Evolutionary conservation across 306 rosid species (phyloP), one percentile per base, ranked within the genome.

Genomic region (Fragaria vesca): DNA sequence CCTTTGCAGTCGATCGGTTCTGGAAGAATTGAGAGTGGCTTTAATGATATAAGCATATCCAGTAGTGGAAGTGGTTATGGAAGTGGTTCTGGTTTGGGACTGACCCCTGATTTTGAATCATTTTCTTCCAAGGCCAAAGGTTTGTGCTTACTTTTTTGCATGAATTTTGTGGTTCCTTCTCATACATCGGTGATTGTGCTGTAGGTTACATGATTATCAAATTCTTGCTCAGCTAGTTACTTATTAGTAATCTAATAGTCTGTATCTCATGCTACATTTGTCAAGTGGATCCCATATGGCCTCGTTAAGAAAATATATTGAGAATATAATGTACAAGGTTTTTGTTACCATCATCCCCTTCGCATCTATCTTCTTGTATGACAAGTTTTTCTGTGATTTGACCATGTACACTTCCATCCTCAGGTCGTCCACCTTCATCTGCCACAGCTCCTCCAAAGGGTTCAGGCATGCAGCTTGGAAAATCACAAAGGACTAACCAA

Each of bases 391-490:
- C 6, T 1, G 38, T 32, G 21, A 76, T 82, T 84, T 73, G 50
- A 70, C 47, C 77, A 75, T 46, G 38, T 79, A 43, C 75, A 40
- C 68, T 83, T 54, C 24, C 26, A 45, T 79, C 71, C 71, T 77
- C 84, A 89, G 99, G 90, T 47, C 98, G 89, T 71, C 93, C 90
- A 69, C 83, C 88, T 65, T 85, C 93, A 62, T 87, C 93, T 80
- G 97, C 96, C 60, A 93, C 93, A 81, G 98, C 99, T 80, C 98
- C 98, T 54, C 94, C 99, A 3, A 95, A 93, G 83, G 90, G 97
- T 80, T 87, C 82, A 79, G 97, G 97, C 36, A 94, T 92, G 96
- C 93, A 88, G 89, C 90, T 89, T 71, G 97, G 97, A 66, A 94
- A 90, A 84, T 88, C 96, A 74, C 96, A 93, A 78, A 93, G 82